These are phyloP conservation scores for Chlorella ohadii DNA, from an alignment of 139 green algal genomes.

Conservation along the genomic window DNA sequence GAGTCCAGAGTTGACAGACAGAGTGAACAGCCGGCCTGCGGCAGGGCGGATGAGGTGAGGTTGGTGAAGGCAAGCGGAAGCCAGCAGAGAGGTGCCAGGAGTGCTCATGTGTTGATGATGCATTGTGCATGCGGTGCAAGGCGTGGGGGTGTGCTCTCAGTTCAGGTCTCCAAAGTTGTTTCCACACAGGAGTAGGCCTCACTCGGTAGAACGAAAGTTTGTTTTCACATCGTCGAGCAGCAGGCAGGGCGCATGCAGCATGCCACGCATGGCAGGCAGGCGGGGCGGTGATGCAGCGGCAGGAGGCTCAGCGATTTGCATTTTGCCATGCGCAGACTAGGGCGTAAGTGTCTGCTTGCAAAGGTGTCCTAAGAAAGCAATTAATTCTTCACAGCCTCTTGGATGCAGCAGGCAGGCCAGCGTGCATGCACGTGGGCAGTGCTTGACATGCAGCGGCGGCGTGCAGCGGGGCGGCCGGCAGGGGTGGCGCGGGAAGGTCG, in stretches of 20 bases:
- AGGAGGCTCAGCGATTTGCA: constrained; percentile 13
- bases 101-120: not conserved
- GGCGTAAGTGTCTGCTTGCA: constrained; percentile 21
- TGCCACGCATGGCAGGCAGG: not conserved
- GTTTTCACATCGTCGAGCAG: constrained; percentile 48
- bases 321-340: constrained; percentile 36
- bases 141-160: constrained; percentile 33
- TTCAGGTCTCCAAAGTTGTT: constrained; percentile 59
- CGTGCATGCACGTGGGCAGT: not conserved
- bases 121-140: not conserved
- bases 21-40: not conserved
- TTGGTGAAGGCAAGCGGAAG: too few relatives aligned
- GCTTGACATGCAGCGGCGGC: not conserved
- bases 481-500: constrained; percentile 26
- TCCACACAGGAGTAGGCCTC: constrained; percentile 36
- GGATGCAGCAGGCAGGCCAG: not conserved
- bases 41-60: too few relatives aligned
- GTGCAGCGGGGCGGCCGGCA: not conserved
- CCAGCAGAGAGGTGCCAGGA: too few relatives aligned
- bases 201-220: constrained; percentile 63
- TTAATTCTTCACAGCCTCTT: constrained; percentile 5
- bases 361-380: constrained; percentile 58
- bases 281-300: not conserved
- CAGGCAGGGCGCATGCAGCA: not conserved
- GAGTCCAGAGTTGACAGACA: too few relatives aligned